These are phyloP conservation scores for Ceratobasidium sp. DNA, from an alignment of 1,284 basidiomycete species.

Conservation along the genomic window DNA sequence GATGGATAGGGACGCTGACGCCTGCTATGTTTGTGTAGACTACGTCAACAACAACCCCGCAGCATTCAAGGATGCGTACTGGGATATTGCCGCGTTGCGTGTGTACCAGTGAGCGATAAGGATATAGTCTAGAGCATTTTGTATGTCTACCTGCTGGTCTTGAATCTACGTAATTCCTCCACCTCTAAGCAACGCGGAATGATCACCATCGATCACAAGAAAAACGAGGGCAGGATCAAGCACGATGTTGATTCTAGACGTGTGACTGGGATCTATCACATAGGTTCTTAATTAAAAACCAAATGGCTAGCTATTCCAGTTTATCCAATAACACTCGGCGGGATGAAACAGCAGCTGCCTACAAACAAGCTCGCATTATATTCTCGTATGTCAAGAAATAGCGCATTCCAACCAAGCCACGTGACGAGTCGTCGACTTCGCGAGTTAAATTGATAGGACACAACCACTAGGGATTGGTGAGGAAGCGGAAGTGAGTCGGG, in stretches of 20 bases:
- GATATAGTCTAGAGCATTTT: background rate
- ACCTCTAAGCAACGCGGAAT: background rate
- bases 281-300: too few relatives aligned
- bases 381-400: too few relatives aligned
- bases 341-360: too few relatives aligned
- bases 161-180: background rate
- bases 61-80: slow-evolving; percentile 61
- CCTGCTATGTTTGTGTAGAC: slow-evolving; percentile 39
- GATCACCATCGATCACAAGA: background rate
- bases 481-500: too few relatives aligned
- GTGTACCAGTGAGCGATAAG: slow-evolving; percentile 50
- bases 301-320: too few relatives aligned
- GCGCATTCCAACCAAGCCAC: background rate
- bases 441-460: background rate
- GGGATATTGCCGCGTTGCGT: slow-evolving; percentile 59
- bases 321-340: too few relatives aligned
- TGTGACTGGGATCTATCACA: too few relatives aligned
- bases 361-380: too few relatives aligned
- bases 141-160: background rate
- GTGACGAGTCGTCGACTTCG: background rate
- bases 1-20: background rate
- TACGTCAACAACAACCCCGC: slow-evolving; percentile 57
- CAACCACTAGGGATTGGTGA: background rate
- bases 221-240: background rate
- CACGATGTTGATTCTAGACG: too few relatives aligned